Conservation (phyloP, 129 eudicot species). For the Arctium minus region DNA sequence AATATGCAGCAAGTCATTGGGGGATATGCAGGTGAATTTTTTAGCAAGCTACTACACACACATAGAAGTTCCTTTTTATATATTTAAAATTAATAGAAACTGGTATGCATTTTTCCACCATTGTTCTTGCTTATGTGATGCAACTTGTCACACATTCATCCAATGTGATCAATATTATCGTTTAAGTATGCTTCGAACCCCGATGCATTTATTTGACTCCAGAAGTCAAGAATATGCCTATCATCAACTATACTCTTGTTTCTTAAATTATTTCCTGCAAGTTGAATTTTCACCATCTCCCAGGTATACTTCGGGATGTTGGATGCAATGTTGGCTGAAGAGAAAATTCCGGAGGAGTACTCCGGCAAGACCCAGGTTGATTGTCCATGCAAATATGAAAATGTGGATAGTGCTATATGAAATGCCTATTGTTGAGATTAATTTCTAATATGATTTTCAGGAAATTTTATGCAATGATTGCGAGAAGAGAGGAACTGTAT, state of each 20-base stretch:
- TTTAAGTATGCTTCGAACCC: background rate
- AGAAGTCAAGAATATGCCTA: background rate
- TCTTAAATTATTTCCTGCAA: background rate
- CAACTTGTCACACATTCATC: background rate
- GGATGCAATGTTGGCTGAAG: conserved; percentile 88
- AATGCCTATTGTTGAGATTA: conserved; percentile 9
- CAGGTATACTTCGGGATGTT: conserved; percentile 85
- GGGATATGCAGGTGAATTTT: conserved; percentile 78
- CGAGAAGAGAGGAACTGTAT: conserved; percentile 67
- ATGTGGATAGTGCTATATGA: background rate
- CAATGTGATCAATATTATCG: background rate
- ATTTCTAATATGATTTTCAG: conserved; percentile 37
- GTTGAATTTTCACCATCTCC: background rate
- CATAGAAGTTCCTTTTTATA: background rate
- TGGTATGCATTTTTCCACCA: background rate
- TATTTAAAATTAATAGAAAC: background rate
- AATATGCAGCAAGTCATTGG: conserved; percentile 95
- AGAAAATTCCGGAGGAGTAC: conserved; percentile 77
- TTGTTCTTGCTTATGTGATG: background rate
- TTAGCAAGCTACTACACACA: background rate
- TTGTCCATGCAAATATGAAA: background rate
- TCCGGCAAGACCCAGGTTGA: conserved; percentile 80
- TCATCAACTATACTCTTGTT: background rate
- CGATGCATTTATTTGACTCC: background rate
- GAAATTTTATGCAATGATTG: conserved; percentile 90